Evolutionary conservation across 208 protist species (phyloP).

Genomic region (Acanthamoeba triangularis): DNA sequence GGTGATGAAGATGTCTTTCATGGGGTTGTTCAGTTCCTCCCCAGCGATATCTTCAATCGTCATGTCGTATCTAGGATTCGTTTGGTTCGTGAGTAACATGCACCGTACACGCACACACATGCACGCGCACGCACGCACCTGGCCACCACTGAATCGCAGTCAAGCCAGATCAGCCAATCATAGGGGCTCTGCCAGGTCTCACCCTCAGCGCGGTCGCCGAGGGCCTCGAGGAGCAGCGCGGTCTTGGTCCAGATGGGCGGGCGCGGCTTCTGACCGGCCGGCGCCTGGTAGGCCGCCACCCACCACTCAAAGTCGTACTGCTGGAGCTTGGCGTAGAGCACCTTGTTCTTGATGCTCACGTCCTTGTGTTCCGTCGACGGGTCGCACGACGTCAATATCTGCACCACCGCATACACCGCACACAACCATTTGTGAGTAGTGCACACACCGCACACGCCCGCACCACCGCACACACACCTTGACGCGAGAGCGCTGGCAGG

Average conservation of each 20-base stretch:
- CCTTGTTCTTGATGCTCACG: background rate
- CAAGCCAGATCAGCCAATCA: background rate
- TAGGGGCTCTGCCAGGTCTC: background rate
- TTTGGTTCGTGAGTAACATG: no score
- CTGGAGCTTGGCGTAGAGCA: background rate
- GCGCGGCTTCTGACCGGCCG: background rate
- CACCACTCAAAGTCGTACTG: background rate
- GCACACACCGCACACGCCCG: no score
- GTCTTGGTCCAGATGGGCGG: background rate
- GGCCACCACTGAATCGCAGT: background rate
- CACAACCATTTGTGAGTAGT: background rate
- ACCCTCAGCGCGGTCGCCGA: background rate
- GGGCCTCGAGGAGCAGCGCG: background rate
- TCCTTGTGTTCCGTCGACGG: background rate
- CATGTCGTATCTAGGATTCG: background rate
- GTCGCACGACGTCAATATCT: background rate
- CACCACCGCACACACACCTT: background rate
- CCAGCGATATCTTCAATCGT: background rate
- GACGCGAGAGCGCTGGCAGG: background rate
- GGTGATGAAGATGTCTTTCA: background rate
- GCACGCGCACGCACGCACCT: background rate
- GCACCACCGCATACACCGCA: background rate
- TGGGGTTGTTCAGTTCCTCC: background rate
- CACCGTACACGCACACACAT: no score
- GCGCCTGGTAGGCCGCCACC: background rate